phyloP scores from a whole-genome alignment of 768 basidiomycete genomes.

The Fomitopsis pulvina region DNA sequence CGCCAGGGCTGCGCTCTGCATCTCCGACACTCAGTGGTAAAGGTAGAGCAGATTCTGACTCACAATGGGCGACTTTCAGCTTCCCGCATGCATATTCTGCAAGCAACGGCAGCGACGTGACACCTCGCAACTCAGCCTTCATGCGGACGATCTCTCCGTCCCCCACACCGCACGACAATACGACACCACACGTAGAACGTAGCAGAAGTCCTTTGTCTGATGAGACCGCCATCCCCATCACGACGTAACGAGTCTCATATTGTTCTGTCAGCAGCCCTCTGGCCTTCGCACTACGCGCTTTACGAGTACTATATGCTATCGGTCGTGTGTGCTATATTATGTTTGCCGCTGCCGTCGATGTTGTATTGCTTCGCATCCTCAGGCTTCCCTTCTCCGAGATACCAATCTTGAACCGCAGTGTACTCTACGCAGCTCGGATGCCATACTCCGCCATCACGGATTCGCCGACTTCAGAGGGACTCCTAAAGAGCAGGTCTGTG shows the following conservation, averaged over 20 bases:
- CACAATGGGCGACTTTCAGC: background rate
- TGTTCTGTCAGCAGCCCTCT: background rate
- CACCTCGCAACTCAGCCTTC: slow-evolving; percentile 38
- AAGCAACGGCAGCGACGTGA: slow-evolving; percentile 27
- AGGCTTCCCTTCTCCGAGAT: background rate
- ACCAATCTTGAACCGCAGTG: background rate
- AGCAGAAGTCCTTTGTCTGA: slow-evolving; percentile 26
- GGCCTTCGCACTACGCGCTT: background rate
- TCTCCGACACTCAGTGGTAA: slow-evolving; percentile 20
- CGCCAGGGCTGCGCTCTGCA: slow-evolving; percentile 11
- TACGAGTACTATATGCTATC: background rate
- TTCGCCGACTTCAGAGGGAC: slow-evolving; percentile 57
- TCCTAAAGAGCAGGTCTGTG: slow-evolving; percentile 82
- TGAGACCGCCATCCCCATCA: slow-evolving; percentile 20
- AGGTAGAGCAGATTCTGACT: slow-evolving; percentile 5
- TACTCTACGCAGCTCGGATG: slow-evolving; percentile 31
- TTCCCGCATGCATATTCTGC: background rate
- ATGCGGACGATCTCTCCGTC: slow-evolving; percentile 17
- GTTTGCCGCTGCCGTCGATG: background rate
- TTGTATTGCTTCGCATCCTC: background rate
- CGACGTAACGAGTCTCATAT: slow-evolving; percentile 13
- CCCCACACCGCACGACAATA: slow-evolving; percentile 14
- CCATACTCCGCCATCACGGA: slow-evolving; percentile 60
- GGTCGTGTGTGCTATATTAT: background rate
- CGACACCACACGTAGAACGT: slow-evolving; percentile 18